phyloP scores from a whole-genome alignment of 805 yeast genomes.

The Lachancea thermotolerans region DNA sequence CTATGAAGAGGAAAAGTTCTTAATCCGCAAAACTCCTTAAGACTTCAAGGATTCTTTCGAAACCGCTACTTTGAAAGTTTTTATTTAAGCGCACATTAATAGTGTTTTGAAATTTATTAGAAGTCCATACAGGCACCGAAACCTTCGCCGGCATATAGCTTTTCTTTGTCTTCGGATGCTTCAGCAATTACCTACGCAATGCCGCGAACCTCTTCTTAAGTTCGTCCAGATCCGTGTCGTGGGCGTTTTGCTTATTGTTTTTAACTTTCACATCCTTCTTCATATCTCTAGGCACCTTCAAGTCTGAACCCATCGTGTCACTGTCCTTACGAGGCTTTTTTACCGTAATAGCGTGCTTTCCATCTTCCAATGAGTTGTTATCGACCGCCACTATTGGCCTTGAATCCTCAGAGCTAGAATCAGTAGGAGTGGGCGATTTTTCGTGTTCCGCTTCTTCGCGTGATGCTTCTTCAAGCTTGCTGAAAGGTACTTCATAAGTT shows the following conservation, averaged over 20 bases:
- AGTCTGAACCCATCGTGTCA: constrained; percentile 35
- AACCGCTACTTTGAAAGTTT: not conserved
- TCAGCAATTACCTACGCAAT: constrained; percentile 39
- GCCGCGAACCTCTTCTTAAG: constrained; percentile 73
- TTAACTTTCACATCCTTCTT: constrained; percentile 31
- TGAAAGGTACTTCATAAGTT: constrained; percentile 70
- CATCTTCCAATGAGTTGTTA: constrained; percentile 24
- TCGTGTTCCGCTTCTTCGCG: not conserved
- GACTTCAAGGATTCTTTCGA: not conserved
- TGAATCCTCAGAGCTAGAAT: constrained; percentile 15
- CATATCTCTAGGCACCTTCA: constrained; percentile 38
- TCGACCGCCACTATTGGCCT: constrained; percentile 35
- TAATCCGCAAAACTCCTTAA: too few species aligned
- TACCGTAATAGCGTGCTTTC: constrained; percentile 37
- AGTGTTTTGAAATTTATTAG: too few species aligned
- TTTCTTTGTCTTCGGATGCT: not conserved
- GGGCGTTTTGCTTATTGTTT: constrained; percentile 16
- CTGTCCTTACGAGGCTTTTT: constrained; percentile 38
- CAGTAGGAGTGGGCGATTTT: constrained; percentile 1
- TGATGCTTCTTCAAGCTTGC: constrained; percentile 39
- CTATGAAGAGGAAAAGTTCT: constrained; percentile 17
- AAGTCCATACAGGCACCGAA: too few species aligned
- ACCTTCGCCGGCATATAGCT: not conserved
- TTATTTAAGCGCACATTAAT: not conserved
- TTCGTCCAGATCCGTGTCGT: constrained; percentile 51